Conservation (phyloP, 495 filamentous ascomycete species). For the Daldinia decipiens region DNA sequence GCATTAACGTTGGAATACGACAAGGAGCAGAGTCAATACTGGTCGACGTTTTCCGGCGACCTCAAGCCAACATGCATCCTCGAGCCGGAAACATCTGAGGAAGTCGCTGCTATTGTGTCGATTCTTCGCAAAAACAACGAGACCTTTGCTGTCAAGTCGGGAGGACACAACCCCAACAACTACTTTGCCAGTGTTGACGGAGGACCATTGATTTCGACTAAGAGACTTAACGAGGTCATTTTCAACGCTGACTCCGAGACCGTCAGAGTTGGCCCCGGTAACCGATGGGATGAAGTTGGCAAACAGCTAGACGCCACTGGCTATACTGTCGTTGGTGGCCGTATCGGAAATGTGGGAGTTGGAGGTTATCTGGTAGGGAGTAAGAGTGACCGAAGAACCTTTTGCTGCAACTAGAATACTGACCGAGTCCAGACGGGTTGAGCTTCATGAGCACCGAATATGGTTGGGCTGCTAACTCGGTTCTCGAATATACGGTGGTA, state of each 20-base stretch:
- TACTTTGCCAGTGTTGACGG: slow-evolving; percentile 65
- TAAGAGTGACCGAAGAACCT: slow-evolving; percentile 20
- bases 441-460: slow-evolving; percentile 65
- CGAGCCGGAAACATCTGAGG: slow-evolving; percentile 52
- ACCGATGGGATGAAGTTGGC: slow-evolving; percentile 63
- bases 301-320: slow-evolving; percentile 55
- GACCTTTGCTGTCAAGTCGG: slow-evolving; percentile 61
- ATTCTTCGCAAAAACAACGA: slow-evolving; percentile 53
- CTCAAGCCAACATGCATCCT: slow-evolving; percentile 60
- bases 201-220: slow-evolving; percentile 65
- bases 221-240: slow-evolving; percentile 55
- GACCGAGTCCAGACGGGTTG: slow-evolving; percentile 51
- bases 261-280: slow-evolving; percentile 61
- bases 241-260: slow-evolving; percentile 56
- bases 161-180: slow-evolving; percentile 61
- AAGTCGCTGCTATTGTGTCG: slow-evolving; percentile 51
- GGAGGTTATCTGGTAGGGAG: slow-evolving; percentile 56
- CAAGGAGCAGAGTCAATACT: slow-evolving; percentile 58
- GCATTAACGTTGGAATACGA: slow-evolving; percentile 41
- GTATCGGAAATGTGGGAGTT: slow-evolving; percentile 58
- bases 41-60: slow-evolving; percentile 56
- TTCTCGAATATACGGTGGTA: slow-evolving; percentile 65
- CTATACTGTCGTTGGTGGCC: slow-evolving; percentile 62
- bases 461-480: slow-evolving; percentile 66
- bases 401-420: slow-evolving; percentile 19